These are phyloP conservation scores for Monosporascus sp. DNA, from an alignment of 2,329 filamentous ascomycete genomes.

Conservation along the genomic window DNA sequence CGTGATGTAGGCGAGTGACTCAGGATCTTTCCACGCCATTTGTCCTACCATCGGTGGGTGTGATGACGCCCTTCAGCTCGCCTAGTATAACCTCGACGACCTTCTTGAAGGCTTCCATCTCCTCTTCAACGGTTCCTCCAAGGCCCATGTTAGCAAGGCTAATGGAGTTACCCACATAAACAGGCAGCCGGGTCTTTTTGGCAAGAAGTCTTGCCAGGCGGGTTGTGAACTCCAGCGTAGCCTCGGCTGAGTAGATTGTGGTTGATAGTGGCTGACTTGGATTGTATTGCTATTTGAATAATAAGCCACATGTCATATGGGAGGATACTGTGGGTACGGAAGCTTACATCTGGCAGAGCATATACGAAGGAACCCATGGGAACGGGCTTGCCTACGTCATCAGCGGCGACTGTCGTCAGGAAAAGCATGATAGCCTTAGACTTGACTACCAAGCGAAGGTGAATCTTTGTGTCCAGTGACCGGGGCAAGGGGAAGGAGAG, in stretches of 20 bases:
- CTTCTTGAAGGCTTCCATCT: constrained; percentile 80
- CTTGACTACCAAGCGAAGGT: constrained; percentile 54
- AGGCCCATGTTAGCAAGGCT: constrained; percentile 68
- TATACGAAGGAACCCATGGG: constrained; percentile 88
- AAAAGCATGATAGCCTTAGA: constrained; percentile 55
- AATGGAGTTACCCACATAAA: constrained; percentile 89
- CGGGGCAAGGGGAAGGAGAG: constrained; percentile 57
- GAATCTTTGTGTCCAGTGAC: constrained; percentile 55
- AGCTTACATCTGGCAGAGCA: constrained; percentile 77
- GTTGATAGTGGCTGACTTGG: constrained; percentile 66
- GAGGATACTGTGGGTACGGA: neutral
- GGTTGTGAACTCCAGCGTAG: constrained; percentile 80
- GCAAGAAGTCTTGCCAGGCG: constrained; percentile 79
- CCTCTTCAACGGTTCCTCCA: constrained; percentile 82
- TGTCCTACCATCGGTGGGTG: constrained; percentile 11
- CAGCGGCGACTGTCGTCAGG: constrained; percentile 52
- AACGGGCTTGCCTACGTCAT: constrained; percentile 43
- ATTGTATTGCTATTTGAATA: constrained; percentile 40
- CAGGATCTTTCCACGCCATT: constrained; percentile 15
- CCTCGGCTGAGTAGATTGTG: constrained; percentile 68
- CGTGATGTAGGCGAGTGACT: neutral
- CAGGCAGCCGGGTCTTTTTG: constrained; percentile 64
- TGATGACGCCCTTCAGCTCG: constrained; percentile 38
- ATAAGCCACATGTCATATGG: neutral
- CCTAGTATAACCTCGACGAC: constrained; percentile 66